Base-by-base conservation (phyloP, 1,139 yeast genomes). In the Blastobotrys aristatus region DNA sequence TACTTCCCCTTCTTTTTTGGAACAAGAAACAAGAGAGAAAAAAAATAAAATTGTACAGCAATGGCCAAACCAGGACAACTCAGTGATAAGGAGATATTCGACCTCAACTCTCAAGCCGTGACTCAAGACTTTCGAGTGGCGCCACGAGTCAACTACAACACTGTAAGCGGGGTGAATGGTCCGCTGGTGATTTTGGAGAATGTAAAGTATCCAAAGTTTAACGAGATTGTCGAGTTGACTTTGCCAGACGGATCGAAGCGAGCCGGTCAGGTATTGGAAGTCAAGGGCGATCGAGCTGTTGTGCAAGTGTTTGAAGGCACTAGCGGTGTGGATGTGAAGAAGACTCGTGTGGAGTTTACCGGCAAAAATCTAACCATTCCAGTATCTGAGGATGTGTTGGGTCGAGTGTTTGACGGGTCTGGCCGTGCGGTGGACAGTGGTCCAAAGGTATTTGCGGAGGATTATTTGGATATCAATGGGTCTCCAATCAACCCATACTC, bases 241-340 rank as follows among this genome's bases (percentile, higher is more conserved):
- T 76, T 92, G 54, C 98, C 98, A 40, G 98, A 94, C 66, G 98
- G 99, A 8, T 71, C 92, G 30, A 72, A 74, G 44, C 84, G 98
- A 71, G 96, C 95, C 53, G 99, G 99, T 62, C 98, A 92, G 73
- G 98, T 92, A 37, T 79, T 92, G 64, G 99, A 92, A 73, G 97
- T 94, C 51, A 84, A 95, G 71, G 98, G 98, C 52, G 81, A 86
- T 63, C 84, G 94, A 65, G 99, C 99, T 46, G 82, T 92, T 70
- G 99, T 92, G 47, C 99, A 92, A 77, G 98, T 92, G 49, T 92
- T 92, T 65, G 97, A 92, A 74, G 98, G 98, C 65, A 90, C 98
- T 43, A 82, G 96, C 5, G 97, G 97, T 62, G 85, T 90, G 61
- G 98, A 94, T 74, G 97, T 94, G 54, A 89, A 92, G 72, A 92